A percentile compares a stretch with the other conserved stretches of the same genome.
Conservation (phyloP, 441 rosid species). For the Dalechampia spathulata region DNA sequence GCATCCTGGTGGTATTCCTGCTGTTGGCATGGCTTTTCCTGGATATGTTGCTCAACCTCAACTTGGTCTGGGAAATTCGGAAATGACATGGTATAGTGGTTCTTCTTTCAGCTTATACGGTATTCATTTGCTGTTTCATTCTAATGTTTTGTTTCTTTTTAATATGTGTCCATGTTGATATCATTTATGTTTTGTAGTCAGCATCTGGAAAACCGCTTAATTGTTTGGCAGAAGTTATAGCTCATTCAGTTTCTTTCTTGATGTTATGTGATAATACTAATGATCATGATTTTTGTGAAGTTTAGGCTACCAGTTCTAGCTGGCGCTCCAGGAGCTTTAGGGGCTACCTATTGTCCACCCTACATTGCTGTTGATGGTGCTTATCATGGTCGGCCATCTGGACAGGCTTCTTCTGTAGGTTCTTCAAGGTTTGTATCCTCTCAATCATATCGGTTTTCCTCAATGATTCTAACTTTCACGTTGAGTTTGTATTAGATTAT, state of each 20-base stretch:
- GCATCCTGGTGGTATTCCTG: conserved; percentile 85
- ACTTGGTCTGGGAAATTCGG: conserved; percentile 79
- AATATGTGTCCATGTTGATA: not conserved
- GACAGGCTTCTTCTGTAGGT: conserved; percentile 48
- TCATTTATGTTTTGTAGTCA: not conserved
- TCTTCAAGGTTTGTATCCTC: conserved; percentile 44
- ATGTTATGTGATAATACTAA: not conserved
- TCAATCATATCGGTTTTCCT: not conserved
- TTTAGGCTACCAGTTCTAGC: conserved; percentile 82
- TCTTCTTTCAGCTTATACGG: conserved; percentile 1
- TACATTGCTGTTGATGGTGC: conserved; percentile 69
- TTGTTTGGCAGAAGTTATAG: not conserved
- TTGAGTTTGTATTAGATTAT: too few species aligned
- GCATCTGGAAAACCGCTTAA: not conserved
- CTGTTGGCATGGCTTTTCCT: conserved; percentile 97
- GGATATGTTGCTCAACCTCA: conserved; percentile 92
- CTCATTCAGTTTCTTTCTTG: not conserved
- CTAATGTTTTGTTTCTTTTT: not conserved
- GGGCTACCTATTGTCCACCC: conserved; percentile 70
- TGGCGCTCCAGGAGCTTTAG: conserved; percentile 80
- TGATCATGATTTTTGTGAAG: conserved; percentile 13
- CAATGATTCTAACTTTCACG: too few species aligned
- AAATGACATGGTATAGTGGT: conserved; percentile 80
- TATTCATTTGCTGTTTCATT: not conserved
- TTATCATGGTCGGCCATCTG: conserved; percentile 48